Evolutionary conservation across 768 basidiomycete species (phyloP).

Genomic region (Naganishia friedmannii): DNA sequence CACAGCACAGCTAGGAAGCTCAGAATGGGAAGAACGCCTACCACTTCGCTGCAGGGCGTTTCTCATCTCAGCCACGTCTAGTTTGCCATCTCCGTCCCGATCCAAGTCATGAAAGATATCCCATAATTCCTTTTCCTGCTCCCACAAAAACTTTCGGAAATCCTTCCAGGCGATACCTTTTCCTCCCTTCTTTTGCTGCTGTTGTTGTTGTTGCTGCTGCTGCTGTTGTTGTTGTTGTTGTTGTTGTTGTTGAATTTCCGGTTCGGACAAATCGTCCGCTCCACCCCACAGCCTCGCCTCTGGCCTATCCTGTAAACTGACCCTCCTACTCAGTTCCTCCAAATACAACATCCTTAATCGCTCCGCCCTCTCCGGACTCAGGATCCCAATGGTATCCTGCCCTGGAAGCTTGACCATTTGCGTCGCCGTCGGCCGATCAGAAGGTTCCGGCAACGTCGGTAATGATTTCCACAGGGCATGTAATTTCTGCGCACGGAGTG

Average conservation of each 20-base stretch:
- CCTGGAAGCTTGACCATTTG: slow-evolving; percentile 43
- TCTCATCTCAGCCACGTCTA: slow-evolving; percentile 66
- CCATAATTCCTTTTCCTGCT: slow-evolving; percentile 68
- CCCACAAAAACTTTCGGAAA: slow-evolving; percentile 51
- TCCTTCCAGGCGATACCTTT: slow-evolving; percentile 51
- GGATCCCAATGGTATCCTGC: slow-evolving; percentile 46
- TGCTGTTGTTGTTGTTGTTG: slow-evolving; percentile 5
- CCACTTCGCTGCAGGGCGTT: slow-evolving; percentile 71
- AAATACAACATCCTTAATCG: slow-evolving; percentile 69
- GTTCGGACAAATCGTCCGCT: slow-evolving; percentile 43
- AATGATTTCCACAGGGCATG: slow-evolving; percentile 48
- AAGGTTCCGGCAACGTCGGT: slow-evolving; percentile 39
- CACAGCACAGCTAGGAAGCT: background rate
- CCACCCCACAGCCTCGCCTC: slow-evolving; percentile 50
- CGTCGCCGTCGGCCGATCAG: slow-evolving; percentile 38
- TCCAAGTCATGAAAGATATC: slow-evolving; percentile 87
- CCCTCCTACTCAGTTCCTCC: slow-evolving; percentile 64
- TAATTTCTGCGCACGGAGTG: slow-evolving; percentile 44
- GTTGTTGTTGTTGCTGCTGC: background rate
- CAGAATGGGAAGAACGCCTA: slow-evolving; percentile 46
- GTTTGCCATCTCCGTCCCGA: slow-evolving; percentile 77
- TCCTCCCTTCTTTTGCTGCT: slow-evolving; percentile 19
- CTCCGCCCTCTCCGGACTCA: slow-evolving; percentile 62
- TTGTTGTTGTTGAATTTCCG: slow-evolving; percentile 29
- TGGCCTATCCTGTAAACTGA: slow-evolving; percentile 40